Percentiles rank a stretch among this genome's conserved stretches.
phyloP scores from a whole-genome alignment of 331 rosid genomes.

The Prunus yedoensis region DNA sequence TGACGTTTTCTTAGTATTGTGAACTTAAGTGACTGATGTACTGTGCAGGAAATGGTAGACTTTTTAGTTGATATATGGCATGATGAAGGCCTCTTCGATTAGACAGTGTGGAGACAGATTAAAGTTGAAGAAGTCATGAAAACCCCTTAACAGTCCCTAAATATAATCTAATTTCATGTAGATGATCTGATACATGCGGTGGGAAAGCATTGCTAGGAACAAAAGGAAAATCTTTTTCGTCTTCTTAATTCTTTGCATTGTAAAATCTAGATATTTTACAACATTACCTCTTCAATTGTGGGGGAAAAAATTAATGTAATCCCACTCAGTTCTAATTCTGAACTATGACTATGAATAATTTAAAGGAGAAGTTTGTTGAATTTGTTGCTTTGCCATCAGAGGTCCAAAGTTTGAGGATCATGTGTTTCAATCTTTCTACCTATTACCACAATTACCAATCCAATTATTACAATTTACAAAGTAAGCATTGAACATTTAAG shows the following conservation, averaged over 20 bases:
- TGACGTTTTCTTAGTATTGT: not conserved
- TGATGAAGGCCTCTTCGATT: slow-evolving; percentile 79
- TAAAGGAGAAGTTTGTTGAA: too few species aligned
- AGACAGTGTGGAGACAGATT: slow-evolving; percentile 16
- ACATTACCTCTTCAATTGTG: not conserved
- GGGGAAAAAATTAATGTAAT: not conserved
- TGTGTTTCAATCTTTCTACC: too few species aligned
- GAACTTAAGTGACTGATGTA: slow-evolving; percentile 23
- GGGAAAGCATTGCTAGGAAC: not conserved
- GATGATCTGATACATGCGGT: slow-evolving; percentile 7
- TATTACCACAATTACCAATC: too few species aligned
- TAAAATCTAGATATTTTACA: not conserved
- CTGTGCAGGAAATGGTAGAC: slow-evolving; percentile 96
- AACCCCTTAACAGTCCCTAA: not conserved
- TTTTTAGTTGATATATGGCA: slow-evolving; percentile 91
- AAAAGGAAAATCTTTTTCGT: not conserved
- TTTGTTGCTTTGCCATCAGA: not conserved
- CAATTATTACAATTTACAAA: too few species aligned
- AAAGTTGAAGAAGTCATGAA: not conserved
- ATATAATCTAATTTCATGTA: slow-evolving; percentile 10
- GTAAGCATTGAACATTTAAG: too few species aligned
- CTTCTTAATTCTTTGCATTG: not conserved
- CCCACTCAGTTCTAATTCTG: not conserved
- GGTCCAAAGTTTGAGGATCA: not conserved
- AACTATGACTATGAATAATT: not conserved